A percentile compares a stretch with the other conserved stretches of the same genome.
Evolutionary conservation across 768 basidiomycete genomes (phyloP).

Genomic region (Mycena maculata): DNA sequence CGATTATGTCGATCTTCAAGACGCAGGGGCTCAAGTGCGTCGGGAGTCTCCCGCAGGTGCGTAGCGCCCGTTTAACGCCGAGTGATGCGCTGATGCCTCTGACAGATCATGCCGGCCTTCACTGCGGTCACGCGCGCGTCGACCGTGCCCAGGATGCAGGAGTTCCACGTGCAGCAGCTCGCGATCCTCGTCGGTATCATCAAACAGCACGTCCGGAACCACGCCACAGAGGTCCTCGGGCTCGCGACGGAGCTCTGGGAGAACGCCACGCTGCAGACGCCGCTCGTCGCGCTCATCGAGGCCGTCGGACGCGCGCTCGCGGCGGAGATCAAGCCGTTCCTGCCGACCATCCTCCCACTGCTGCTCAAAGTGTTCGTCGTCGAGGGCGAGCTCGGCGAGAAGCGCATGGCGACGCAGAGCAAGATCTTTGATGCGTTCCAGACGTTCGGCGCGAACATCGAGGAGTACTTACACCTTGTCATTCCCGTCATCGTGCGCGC

Average conservation of each 20-base stretch:
- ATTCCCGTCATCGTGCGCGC: conserved; percentile 94
- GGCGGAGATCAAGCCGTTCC: conserved; percentile 96
- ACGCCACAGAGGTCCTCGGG: conserved; percentile 85
- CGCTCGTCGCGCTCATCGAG: conserved; percentile 93
- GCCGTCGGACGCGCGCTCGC: conserved; percentile 93
- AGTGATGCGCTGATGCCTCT: neutral
- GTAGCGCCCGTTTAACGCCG: conserved; percentile 5
- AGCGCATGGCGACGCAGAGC: conserved; percentile 81
- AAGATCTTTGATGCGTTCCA: conserved; percentile 95
- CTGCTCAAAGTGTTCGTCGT: conserved; percentile 83
- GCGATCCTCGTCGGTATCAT: conserved; percentile 96
- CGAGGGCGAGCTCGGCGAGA: conserved; percentile 88
- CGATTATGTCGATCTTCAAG: conserved; percentile 99
- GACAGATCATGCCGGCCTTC: conserved; percentile 94
- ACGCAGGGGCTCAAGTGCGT: conserved; percentile 97
- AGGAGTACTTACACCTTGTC: conserved; percentile 97
- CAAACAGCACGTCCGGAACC: conserved; percentile 96
- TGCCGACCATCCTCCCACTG: conserved; percentile 91
- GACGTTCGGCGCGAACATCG: conserved; percentile 96
- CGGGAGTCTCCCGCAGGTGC: conserved; percentile 94
- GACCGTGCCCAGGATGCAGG: conserved; percentile 79
- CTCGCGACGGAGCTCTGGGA: conserved; percentile 95
- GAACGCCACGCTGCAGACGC: conserved; percentile 83
- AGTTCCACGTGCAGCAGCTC: conserved; percentile 95
- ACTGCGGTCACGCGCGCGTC: conserved; percentile 88